A percentile compares a stretch with the other conserved stretches of the same genome.
Evolutionary conservation across 176 grass and related monocot species (phyloP).

Genomic region (Zoysia japonica): DNA sequence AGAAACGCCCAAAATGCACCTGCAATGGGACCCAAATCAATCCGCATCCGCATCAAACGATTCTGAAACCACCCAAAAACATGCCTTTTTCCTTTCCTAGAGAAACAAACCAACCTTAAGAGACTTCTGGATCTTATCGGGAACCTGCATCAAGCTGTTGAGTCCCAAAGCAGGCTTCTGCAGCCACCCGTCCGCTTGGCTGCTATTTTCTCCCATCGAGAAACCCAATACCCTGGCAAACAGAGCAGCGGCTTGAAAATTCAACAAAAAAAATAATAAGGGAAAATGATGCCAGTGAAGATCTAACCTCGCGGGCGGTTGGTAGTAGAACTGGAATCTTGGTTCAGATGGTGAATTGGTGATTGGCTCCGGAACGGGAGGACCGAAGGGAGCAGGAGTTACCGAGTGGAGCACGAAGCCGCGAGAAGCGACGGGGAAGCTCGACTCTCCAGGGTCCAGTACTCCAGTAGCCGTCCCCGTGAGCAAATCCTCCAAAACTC

Average conservation of each 20-base stretch:
- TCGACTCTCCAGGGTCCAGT: background rate
- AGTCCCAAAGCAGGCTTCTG: conserved; percentile 34
- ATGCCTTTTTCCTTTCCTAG: background rate
- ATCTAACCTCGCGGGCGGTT: conserved; percentile 11
- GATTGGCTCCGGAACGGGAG: background rate
- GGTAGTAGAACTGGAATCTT: background rate
- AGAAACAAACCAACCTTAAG: conserved; percentile 48
- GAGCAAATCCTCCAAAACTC: background rate
- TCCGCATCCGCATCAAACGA: background rate
- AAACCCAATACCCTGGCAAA: conserved; percentile 4
- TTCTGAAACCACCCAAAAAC: background rate
- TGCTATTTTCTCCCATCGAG: conserved; percentile 45
- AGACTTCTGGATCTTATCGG: conserved; percentile 60
- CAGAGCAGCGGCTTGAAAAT: background rate
- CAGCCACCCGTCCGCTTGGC: conserved; percentile 7
- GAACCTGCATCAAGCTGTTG: conserved; percentile 53
- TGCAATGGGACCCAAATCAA: conserved; percentile 19
- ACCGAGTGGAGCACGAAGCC: background rate
- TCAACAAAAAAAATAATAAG: background rate
- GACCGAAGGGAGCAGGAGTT: background rate
- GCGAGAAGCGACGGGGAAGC: conserved; percentile 11
- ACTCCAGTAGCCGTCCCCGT: background rate
- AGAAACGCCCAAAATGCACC: conserved; percentile 60
- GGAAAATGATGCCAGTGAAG: background rate
- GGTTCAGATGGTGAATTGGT: background rate